Evolutionary conservation across 2,329 filamentous ascomycete species (phyloP).

Genomic region (Diaporthe caulivora): DNA sequence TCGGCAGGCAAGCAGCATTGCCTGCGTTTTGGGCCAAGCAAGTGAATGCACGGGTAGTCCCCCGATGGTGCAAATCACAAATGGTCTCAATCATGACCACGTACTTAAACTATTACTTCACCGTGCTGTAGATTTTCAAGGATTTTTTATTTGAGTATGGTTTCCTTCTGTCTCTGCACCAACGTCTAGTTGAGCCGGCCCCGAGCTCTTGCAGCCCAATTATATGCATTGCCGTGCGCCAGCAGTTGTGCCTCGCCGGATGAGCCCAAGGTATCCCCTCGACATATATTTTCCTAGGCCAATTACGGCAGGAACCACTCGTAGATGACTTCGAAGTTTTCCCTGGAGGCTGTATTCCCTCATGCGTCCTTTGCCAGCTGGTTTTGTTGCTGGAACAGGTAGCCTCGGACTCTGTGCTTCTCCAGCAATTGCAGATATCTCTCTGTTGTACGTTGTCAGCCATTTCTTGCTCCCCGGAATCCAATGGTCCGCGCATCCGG

Average conservation of each 20-base stretch:
- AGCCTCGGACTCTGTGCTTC: conserved; percentile 82
- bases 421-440: conserved; percentile 84
- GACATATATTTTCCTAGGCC: not conserved
- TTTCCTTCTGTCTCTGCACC: not conserved
- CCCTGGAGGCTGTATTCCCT: not conserved
- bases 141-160: not conserved
- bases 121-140: not conserved
- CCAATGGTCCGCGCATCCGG: not conserved
- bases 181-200: conserved; percentile 22
- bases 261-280: not conserved
- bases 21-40: not conserved
- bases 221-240: conserved; percentile 12
- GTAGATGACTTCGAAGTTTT: not conserved
- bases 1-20: conserved; percentile 32
- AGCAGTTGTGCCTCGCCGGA: conserved; percentile 7
- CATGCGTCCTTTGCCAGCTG: conserved; percentile 66
- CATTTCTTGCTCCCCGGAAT: not conserved
- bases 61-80: not conserved
- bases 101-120: not conserved
- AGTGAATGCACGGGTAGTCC: not conserved
- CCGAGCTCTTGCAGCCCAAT: conserved; percentile 15
- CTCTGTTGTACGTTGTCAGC: conserved; percentile 61
- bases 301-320: not conserved
- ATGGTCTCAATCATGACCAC: not conserved
- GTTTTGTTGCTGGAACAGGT: conserved; percentile 84